A percentile compares a stretch with the other conserved stretches of the same genome.
phyloP scores from a whole-genome alignment of 306 rosid genomes.

The cucumber (Cucumis sativus) region DNA sequence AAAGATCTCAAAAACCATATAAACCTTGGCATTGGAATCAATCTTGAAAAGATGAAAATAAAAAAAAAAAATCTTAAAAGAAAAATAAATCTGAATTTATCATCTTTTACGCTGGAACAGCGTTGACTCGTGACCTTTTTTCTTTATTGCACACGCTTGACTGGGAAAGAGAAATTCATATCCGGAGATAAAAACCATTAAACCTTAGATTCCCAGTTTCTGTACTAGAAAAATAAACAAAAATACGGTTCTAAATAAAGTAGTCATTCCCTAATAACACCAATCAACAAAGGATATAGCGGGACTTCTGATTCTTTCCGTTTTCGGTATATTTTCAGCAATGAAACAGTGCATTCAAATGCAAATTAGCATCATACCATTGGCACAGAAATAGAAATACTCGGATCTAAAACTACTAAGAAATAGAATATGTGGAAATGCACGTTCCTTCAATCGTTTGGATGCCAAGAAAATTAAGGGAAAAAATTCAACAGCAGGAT shows the following conservation, averaged over 20 bases:
- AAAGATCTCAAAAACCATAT: not conserved
- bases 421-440: not conserved
- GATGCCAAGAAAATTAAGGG: not conserved
- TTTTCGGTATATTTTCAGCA: not conserved
- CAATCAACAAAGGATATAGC: not conserved
- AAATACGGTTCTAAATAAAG: not conserved
- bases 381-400: not conserved
- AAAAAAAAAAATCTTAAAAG: not conserved
- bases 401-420: not conserved
- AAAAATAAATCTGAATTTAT: not conserved
- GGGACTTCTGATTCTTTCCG: not conserved
- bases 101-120: not conserved
- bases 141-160: not conserved
- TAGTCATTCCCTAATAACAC: not conserved
- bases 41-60: not conserved
- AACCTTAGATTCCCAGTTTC: not conserved
- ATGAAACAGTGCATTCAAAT: conserved; percentile 2
- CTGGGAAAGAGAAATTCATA: not conserved
- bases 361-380: not conserved
- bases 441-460: not conserved
- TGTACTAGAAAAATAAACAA: not conserved
- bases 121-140: not conserved
- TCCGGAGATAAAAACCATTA: not conserved
- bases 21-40: not conserved
- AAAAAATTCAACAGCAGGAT: not conserved